Base-by-base conservation (phyloP, 257 asterid genomes). In the Paraleonurus japonicus region DNA sequence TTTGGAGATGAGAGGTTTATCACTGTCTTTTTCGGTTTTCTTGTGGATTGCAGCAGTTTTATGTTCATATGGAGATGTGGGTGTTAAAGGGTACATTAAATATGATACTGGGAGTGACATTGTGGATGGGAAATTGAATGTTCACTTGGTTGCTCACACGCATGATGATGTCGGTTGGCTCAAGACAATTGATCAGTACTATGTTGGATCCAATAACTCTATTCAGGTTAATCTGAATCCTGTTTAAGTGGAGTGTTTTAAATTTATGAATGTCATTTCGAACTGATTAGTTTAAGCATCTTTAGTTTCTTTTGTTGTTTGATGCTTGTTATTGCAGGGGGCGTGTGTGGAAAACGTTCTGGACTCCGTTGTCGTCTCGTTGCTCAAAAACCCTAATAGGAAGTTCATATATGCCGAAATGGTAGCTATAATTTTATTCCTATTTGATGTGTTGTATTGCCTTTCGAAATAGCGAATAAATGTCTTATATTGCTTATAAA, bases 151-250 rank as follows among this genome's bases (percentile, higher is more conserved):
- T 80, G 81, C 98, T 66, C 98, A 92, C 75, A 76, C 96, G 7
- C 98, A 92, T 41, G 96, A 92, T 73, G 98, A 92, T 73, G 96
- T 92, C 67, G 98, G 98, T 22, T 92, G 98, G 98, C 89, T 92
- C 60, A 92, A 92, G 80, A 92, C 96, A 0, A 1, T 92, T 79
- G 98, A 89, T 84, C 98, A 92, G 86, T 92, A 92, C 88, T 92
- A 88, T 65, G 89, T 86, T 82, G 98, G 96, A 67, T 85, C 96
- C 28, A 92, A 92, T 70, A 92, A 86, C 81, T 65, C 78, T 53
- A 92, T 92, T 78, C 98, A 88, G 92, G 98, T 89, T 12, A 17
- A 10, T 64, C 48, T 66, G 13, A 1, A 17, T 27, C 16, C 7
- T 45, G 8, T 3, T 4, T 67, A 7, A 33, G 39, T 55, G 22